phyloP scores from a whole-genome alignment of 2,329 filamentous ascomycete species.

The Lachnum nothofagi region DNA sequence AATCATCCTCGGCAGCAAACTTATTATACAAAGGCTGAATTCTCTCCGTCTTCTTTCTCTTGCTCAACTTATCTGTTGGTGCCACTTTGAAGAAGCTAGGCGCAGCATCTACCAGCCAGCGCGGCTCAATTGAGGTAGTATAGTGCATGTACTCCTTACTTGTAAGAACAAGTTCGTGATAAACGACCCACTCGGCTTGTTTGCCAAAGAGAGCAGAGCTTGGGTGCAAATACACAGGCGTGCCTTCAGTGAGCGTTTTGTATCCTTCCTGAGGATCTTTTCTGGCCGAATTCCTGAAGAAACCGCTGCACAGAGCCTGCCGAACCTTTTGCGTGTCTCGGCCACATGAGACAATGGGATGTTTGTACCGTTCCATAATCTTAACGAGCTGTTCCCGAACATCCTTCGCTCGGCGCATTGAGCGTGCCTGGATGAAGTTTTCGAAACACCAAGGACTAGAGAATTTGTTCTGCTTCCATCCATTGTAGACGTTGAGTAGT shows the following conservation, averaged over 20 bases:
- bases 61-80: slow-evolving; percentile 76
- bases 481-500: slow-evolving; percentile 91
- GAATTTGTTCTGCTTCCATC: slow-evolving; percentile 83
- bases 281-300: slow-evolving; percentile 90
- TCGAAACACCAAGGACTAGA: slow-evolving; percentile 92
- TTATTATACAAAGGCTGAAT: slow-evolving; percentile 95
- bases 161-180: slow-evolving; percentile 83
- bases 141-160: slow-evolving; percentile 98
- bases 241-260: slow-evolving; percentile 93
- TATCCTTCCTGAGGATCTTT: slow-evolving; percentile 97
- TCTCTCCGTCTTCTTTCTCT: slow-evolving; percentile 87
- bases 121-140: slow-evolving; percentile 88
- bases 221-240: slow-evolving; percentile 91
- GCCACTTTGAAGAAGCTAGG: slow-evolving; percentile 99
- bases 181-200: slow-evolving; percentile 93
- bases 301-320: slow-evolving; percentile 83
- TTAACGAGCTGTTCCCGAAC: slow-evolving; percentile 86
- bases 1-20: slow-evolving; percentile 88
- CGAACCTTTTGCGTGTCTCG: slow-evolving; percentile 82
- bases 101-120: slow-evolving; percentile 90
- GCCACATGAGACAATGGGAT: slow-evolving; percentile 77
- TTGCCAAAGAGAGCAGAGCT: slow-evolving; percentile 90
- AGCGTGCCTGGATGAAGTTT: slow-evolving; percentile 91
- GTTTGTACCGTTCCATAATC: slow-evolving; percentile 89
- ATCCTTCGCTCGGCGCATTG: slow-evolving; percentile 84